Evolutionary conservation across 108 stramenopile species (phyloP).

Genomic region (Cylindrotheca fusiformis): DNA sequence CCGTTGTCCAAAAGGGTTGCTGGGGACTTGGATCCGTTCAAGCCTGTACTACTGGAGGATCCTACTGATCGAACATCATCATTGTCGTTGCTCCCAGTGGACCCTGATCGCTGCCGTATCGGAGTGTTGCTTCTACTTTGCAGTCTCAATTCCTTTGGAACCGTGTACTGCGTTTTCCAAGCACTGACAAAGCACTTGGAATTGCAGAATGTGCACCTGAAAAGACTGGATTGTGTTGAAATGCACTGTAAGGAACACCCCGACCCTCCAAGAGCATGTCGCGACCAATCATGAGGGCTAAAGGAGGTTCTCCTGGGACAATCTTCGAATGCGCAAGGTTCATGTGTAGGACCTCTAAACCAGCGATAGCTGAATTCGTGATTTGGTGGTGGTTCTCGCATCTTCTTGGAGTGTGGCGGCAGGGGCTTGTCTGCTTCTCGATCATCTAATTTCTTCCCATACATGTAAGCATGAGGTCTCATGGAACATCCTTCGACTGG

Average conservation of each 20-base stretch:
- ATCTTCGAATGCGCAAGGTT: conserved; percentile 76
- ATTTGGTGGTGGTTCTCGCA: conserved; percentile 76
- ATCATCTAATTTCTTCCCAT: conserved; percentile 88
- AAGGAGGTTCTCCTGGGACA: conserved; percentile 85
- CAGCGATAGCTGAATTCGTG: conserved; percentile 86
- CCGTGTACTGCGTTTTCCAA: conserved; percentile 89
- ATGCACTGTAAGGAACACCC: conserved; percentile 81
- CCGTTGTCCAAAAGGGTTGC: conserved; percentile 4
- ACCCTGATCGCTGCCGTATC: conserved; percentile 27
- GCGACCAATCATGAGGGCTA: conserved; percentile 89
- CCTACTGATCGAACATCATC: conserved; percentile 37
- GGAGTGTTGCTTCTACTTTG: conserved; percentile 26
- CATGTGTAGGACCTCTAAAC: conserved; percentile 76
- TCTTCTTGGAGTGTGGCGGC: conserved; percentile 70
- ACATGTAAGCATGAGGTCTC: conserved; percentile 89
- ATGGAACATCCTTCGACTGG: conserved; percentile 88
- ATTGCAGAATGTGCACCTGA: conserved; percentile 86
- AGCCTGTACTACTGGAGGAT: conserved; percentile 25
- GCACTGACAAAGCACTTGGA: conserved; percentile 81
- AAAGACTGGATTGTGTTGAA: conserved; percentile 73
- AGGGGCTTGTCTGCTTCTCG: conserved; percentile 61
- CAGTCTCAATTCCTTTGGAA: conserved; percentile 40
- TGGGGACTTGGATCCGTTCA: conserved; percentile 33
- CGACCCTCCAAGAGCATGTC: conserved; percentile 77
- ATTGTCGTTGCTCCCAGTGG: conserved; percentile 25